Evolutionary conservation across 2,329 filamentous ascomycete species (phyloP).

Genomic region (Fusarium stilboides): DNA sequence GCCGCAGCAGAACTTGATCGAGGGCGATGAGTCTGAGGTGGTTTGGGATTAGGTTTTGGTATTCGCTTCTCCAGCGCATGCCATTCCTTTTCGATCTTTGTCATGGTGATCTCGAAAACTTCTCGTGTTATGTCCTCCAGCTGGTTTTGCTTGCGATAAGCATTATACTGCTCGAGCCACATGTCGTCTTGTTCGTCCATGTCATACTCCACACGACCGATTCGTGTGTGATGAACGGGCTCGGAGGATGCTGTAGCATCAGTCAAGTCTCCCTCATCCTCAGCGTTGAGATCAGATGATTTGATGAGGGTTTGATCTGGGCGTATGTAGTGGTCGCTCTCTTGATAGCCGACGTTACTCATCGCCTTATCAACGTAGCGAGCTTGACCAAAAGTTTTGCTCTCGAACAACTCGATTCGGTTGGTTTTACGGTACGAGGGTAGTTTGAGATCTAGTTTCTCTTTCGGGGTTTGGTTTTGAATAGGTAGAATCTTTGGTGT

Average conservation of each 20-base stretch:
- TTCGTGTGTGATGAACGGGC: constrained; percentile 55
- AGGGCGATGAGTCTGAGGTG: constrained; percentile 92
- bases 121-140: constrained; percentile 91
- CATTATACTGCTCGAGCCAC: constrained; percentile 91
- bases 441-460: constrained; percentile 82
- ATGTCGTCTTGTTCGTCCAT: constrained; percentile 99
- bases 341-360: constrained; percentile 96
- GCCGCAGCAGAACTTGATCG: constrained; percentile 94
- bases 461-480: constrained; percentile 83
- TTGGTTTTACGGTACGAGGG: constrained; percentile 84
- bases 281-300: constrained; percentile 70
- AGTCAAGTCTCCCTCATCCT: constrained; percentile 70
- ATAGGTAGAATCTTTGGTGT: constrained; percentile 80
- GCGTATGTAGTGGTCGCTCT: constrained; percentile 89
- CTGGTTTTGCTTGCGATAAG: constrained; percentile 79
- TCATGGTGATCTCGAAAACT: constrained; percentile 97
- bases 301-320: constrained; percentile 81
- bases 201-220: constrained; percentile 95
- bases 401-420: constrained; percentile 85
- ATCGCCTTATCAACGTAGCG: constrained; percentile 97
- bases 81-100: constrained; percentile 99
- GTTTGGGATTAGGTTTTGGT: constrained; percentile 96
- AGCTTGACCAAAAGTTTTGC: constrained; percentile 85
- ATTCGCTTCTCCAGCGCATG: constrained; percentile 96
- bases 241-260: constrained; percentile 52